Evolutionary conservation across 2,329 filamentous ascomycete species (phyloP), one percentile per base, ranked within the genome.

Genomic region (Penicillium olsonii): DNA sequence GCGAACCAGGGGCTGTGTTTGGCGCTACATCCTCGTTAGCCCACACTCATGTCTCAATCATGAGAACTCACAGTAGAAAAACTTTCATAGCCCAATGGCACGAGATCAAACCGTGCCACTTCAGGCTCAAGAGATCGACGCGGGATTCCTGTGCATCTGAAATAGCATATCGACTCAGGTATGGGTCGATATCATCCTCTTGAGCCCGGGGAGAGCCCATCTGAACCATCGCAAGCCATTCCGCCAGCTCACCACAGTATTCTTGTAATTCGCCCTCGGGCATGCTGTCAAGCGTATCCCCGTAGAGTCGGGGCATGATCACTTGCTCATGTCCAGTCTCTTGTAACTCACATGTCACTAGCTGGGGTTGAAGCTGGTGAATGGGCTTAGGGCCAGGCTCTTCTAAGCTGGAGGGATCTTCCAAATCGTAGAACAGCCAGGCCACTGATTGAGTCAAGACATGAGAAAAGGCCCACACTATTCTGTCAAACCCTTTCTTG

Each of bases 401-500:
- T 73, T 75, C 57, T 34, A 56, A 50, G 20, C 53, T 56, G 4
- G 60, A 39, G 9, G 47, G 62, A 24, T 42, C 41, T 10, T 59
- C 56, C 17, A 85, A 67, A 60, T 91, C 87, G 62, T 80, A 86
- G 61, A 94, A 92, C 0, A 97, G 73, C 91, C 92, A 96, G 1
- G 82, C 82, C 18, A 86, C 63, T 1, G 85, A 83, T 37, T 78
- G 72, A 41, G 80, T 82, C 18, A 96, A 76, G 18, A 90, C 89
- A 55, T 90, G 89, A 60, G 87, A 85, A 68, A 85, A 90, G 12
- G 90, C 90, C 77, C 88, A 88, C 6, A 86, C 68, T 12, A 96
- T 75, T 38, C 90, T 79, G 54, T 92, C 86, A 62, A 95, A 96
- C 0, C 85, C 87, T 56, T 87, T 91, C 68, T 90, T 94, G 3